These are phyloP conservation scores for Chaetoscypha palmicola DNA, from an alignment of 2,329 filamentous ascomycete species.

Conservation along the genomic window DNA sequence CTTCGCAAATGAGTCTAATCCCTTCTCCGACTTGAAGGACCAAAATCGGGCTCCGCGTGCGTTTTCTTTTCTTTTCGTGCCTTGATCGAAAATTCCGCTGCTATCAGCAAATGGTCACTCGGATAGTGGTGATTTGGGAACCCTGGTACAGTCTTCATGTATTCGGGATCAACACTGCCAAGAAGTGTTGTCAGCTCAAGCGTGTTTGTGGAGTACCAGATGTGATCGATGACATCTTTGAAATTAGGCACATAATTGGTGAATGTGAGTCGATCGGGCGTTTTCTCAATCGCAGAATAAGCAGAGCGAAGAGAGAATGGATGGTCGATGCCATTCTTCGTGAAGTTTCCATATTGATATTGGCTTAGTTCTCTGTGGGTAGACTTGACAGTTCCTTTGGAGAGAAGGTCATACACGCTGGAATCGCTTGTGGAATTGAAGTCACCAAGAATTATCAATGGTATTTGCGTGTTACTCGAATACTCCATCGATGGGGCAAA, in stretches of 20 bases:
- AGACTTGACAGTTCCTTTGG: constrained; percentile 68
- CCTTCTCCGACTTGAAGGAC: constrained; percentile 25
- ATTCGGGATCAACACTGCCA: constrained; percentile 64
- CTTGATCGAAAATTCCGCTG: constrained; percentile 65
- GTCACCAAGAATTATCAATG: constrained; percentile 85
- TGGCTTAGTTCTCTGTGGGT: constrained; percentile 73
- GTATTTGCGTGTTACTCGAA: constrained; percentile 76
- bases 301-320: constrained; percentile 90
- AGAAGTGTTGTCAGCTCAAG: constrained; percentile 60
- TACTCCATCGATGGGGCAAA: constrained; percentile 83
- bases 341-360: constrained; percentile 89
- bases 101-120: constrained; percentile 63
- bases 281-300: constrained; percentile 74
- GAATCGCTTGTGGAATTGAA: constrained; percentile 88
- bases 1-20: constrained; percentile 5
- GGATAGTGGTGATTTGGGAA: constrained; percentile 73
- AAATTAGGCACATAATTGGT: constrained; percentile 98
- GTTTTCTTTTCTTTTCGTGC: constrained; percentile 43
- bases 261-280: constrained; percentile 78
- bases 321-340: constrained; percentile 83
- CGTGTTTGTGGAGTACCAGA: constrained; percentile 86
- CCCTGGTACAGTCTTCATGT: constrained; percentile 62
- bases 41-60: constrained; percentile 29
- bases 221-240: constrained; percentile 87
- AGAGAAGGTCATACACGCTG: constrained; percentile 85